These are phyloP conservation scores for Capsicum rhomboideum DNA, from an alignment of 257 asterid species.

Conservation along the genomic window DNA sequence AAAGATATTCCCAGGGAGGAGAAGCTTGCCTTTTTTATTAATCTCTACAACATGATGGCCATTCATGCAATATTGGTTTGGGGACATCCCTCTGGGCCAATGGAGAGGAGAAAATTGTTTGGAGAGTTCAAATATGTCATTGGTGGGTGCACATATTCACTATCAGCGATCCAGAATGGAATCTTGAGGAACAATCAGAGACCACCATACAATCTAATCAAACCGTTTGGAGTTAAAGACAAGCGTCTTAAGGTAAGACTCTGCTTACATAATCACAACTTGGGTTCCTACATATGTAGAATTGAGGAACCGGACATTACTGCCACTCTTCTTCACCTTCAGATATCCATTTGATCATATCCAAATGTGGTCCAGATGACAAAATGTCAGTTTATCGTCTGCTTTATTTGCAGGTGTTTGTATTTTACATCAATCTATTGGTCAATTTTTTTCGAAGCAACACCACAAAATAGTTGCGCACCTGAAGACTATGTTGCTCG, in stretches of 20 bases:
- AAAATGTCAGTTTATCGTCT: background rate
- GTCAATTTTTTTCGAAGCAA: background rate
- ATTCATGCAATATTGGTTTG: slow-evolving; percentile 62
- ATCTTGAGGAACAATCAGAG: slow-evolving; percentile 86
- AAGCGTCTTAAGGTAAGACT: slow-evolving; percentile 46
- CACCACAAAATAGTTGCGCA: background rate
- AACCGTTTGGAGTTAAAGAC: slow-evolving; percentile 67
- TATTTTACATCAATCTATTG: background rate
- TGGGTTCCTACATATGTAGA: background rate
- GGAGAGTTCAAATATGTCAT: slow-evolving; percentile 91
- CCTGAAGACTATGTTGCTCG: too few species aligned
- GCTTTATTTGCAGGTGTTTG: background rate
- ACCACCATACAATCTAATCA: slow-evolving; percentile 73
- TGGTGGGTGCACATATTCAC: slow-evolving; percentile 82
- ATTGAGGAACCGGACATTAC: background rate
- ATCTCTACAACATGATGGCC: slow-evolving; percentile 73
- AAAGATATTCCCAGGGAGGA: slow-evolving; percentile 68
- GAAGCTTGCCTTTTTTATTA: slow-evolving; percentile 75
- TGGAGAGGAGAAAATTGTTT: slow-evolving; percentile 63
- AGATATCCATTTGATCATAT: background rate
- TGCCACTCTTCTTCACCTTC: background rate
- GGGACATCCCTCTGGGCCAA: slow-evolving; percentile 70
- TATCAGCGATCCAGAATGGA: slow-evolving; percentile 75
- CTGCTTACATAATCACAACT: background rate
- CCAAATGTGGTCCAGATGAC: background rate